Evolutionary conservation across 768 basidiomycete species (phyloP), one percentile per base, ranked within the genome.

Genomic region (Rhizopogon vulgaris): DNA sequence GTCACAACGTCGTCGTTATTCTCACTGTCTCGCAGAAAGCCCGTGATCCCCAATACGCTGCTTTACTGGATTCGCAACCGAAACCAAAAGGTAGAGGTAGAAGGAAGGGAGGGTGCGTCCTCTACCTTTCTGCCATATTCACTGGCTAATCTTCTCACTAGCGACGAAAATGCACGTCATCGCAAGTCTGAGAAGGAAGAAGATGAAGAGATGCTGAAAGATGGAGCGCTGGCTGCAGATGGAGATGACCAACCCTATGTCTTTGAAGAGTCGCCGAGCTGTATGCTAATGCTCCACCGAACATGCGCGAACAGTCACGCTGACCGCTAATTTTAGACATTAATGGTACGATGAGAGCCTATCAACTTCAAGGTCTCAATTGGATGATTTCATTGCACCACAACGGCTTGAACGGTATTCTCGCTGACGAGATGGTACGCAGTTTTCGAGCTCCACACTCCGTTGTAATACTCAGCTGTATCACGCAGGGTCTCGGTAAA

Each of bases 171-270:
- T 45, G 79, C 86, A 25, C 86, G 94, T 9, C 92, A 94, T 63
- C 83, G 95, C 49, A 96, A 94, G 68, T 94, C 91, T 0, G 96
- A 99, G 69, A 96, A 96, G 70, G 96, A 99, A 63, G 96, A 98
- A 67, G 96, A 98, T 50, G 94, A 95, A 56, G 95, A 99, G 69
- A 62, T 99, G 62, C 69, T 98, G 38, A 90, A 93, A 62, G 90
- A 90, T 42, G 87, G 86, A 6, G 90, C 91, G 58, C 75, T 84
- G 36, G 87, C 81, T 15, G 82, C 79, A 8, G 87, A 84, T 52
- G 90, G 90, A 3, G 83, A 86, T 57, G 93, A 96, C 59, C 88
- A 94, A 55, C 90, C 94, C 0, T 91, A 84, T 58, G 92, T 97
- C 4, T 99, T 98, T 54, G 94, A 97, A 62, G 85, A 93, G 58